Evolutionary conservation across 169 alveolate genomes (phyloP).

Genomic region (Eimeria falciformis): DNA sequence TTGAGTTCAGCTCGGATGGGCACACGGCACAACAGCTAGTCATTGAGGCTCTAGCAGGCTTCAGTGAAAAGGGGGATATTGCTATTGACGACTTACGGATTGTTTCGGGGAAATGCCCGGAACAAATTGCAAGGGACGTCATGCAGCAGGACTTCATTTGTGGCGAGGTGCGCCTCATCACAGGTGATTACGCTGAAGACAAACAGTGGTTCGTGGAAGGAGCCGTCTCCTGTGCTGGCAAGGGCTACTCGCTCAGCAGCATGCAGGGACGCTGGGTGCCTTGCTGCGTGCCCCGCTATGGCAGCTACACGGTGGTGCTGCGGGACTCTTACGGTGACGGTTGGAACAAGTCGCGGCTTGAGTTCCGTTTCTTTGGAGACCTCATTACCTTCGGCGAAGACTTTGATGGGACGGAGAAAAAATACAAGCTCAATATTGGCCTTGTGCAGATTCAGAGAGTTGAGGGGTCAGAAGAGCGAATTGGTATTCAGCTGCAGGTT

Average conservation of each 20-base stretch:
- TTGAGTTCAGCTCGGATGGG: constrained; percentile 81
- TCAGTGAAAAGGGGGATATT: constrained; percentile 81
- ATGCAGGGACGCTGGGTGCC: constrained; percentile 82
- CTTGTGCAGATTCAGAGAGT: constrained; percentile 58
- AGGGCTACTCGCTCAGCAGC: constrained; percentile 80
- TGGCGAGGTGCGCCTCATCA: constrained; percentile 84
- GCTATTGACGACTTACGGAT: constrained; percentile 82
- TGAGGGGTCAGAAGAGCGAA: constrained; percentile 74
- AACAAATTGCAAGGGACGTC: constrained; percentile 64
- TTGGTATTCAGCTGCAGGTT: constrained; percentile 74
- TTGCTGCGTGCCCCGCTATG: constrained; percentile 84
- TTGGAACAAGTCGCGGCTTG: constrained; percentile 82
- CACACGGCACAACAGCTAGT: constrained; percentile 79
- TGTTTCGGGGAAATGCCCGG: constrained; percentile 79
- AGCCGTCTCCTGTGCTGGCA: constrained; percentile 83
- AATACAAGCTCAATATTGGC: constrained; percentile 75
- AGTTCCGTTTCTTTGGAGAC: constrained; percentile 83
- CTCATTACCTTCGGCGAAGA: constrained; percentile 78
- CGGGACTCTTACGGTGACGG: constrained; percentile 84
- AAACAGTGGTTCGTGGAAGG: constrained; percentile 85
- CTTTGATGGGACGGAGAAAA: constrained; percentile 75
- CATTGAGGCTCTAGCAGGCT: constrained; percentile 83
- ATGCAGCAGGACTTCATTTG: constrained; percentile 75
- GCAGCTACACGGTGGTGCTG: constrained; percentile 82
- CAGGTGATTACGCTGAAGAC: constrained; percentile 80